Conservation (phyloP, 129 eudicot genomes). For the Flaveria bidentis region DNA sequence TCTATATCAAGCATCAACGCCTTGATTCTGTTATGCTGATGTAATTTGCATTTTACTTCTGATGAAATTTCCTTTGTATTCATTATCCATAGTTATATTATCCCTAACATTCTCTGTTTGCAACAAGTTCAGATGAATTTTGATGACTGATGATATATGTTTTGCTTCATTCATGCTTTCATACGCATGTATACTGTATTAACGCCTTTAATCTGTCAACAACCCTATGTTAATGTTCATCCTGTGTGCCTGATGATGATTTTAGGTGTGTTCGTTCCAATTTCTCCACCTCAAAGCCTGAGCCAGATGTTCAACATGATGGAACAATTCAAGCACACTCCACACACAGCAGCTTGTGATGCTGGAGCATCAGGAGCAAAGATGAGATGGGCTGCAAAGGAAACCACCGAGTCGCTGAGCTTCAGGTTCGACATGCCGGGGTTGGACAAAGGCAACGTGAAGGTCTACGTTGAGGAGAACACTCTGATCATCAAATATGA, state of each 20-base stretch:
- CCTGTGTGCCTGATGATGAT: too few relatives aligned
- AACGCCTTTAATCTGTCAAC: not conserved
- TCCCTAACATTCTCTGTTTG: too few relatives aligned
- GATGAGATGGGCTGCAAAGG: conserved; percentile 57
- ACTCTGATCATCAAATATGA: conserved; percentile 51
- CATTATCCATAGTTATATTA: too few relatives aligned
- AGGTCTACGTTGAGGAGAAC: conserved; percentile 55
- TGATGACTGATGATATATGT: too few relatives aligned
- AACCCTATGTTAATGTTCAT: not conserved
- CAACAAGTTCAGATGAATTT: too few relatives aligned
- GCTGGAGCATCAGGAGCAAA: conserved; percentile 34
- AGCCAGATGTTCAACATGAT: conserved; percentile 61
- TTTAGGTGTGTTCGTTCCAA: conserved; percentile 56
- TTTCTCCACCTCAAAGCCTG: conserved; percentile 48
- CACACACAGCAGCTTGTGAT: conserved; percentile 24
- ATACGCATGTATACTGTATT: not conserved
- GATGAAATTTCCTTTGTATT: too few relatives aligned
- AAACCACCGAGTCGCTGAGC: conserved; percentile 40
- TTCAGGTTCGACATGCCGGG: conserved; percentile 79
- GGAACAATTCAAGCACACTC: conserved; percentile 54
- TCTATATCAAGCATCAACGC: too few relatives aligned
- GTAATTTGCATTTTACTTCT: too few relatives aligned
- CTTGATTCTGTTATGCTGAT: too few relatives aligned
- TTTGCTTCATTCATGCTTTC: not conserved
- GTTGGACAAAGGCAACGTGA: conserved; percentile 62